These are phyloP conservation scores for Fusarium sp. DNA, from an alignment of 2,329 filamentous ascomycete genomes.

Conservation along the genomic window DNA sequence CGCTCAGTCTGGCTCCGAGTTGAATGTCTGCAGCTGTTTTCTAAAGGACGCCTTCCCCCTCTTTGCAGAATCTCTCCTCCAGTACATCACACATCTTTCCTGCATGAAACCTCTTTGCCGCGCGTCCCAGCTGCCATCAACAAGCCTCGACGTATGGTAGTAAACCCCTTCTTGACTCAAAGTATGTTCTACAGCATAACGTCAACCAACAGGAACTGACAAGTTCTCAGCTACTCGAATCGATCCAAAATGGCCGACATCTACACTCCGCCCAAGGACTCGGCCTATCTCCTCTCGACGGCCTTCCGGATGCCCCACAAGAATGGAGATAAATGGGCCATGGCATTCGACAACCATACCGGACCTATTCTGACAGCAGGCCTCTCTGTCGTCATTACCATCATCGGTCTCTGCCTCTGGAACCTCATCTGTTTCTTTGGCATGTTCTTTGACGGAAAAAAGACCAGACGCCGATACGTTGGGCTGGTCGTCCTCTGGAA, in stretches of 20 bases:
- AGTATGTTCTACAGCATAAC: not conserved
- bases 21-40: not conserved
- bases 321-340: not conserved
- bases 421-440: not conserved
- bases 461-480: not conserved
- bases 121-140: not conserved
- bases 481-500: conserved; percentile 1
- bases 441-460: not conserved
- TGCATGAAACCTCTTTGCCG: not conserved
- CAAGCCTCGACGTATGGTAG: not conserved
- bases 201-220: not conserved
- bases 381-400: not conserved
- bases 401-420: not conserved
- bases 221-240: not conserved
- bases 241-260: not conserved
- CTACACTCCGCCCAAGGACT: not conserved
- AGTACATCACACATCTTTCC: not conserved
- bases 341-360: not conserved
- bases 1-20: not conserved
- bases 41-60: not conserved
- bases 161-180: not conserved
- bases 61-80: not conserved
- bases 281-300: not conserved
- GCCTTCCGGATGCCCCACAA: not conserved
- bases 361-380: not conserved